Conservation (phyloP, 129 eudicot genomes). For the Pittosporum tobira region DNA sequence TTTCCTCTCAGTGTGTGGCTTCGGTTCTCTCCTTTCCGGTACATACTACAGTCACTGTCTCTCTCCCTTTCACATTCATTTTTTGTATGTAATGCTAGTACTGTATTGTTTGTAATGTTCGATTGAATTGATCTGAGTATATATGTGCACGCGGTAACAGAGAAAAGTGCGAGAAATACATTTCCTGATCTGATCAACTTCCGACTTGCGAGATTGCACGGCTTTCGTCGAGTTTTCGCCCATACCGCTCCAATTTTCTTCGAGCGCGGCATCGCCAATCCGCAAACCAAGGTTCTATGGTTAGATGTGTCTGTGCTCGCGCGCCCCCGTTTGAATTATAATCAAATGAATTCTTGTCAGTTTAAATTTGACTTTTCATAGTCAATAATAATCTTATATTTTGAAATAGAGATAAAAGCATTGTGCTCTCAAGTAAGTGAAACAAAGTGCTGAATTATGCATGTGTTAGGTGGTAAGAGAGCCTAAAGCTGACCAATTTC, state of each 20-base stretch:
- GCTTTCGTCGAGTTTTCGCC: constrained; percentile 86
- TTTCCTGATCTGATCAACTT: constrained; percentile 80
- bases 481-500: neutral
- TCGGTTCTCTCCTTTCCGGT: constrained; percentile 96
- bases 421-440: too few relatives aligned
- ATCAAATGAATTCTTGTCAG: neutral
- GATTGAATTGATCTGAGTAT: neutral
- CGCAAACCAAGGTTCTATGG: constrained; percentile 75
- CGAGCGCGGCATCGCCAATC: constrained; percentile 89
- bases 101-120: neutral
- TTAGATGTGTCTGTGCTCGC: too few relatives aligned
- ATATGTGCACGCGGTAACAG: constrained; percentile 28
- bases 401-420: too few relatives aligned
- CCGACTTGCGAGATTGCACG: constrained; percentile 67
- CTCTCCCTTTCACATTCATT: neutral
- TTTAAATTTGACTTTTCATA: neutral
- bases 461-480: neutral
- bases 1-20: constrained; percentile 73
- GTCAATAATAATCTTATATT: too few relatives aligned
- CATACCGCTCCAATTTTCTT: constrained; percentile 91
- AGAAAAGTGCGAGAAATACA: constrained; percentile 87
- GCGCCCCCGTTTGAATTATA: too few relatives aligned
- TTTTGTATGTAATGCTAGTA: neutral
- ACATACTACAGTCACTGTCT: neutral
- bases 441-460: neutral